phyloP scores from a whole-genome alignment of 371 early-diverging fungal genomes.

The Mortierella sp. region DNA sequence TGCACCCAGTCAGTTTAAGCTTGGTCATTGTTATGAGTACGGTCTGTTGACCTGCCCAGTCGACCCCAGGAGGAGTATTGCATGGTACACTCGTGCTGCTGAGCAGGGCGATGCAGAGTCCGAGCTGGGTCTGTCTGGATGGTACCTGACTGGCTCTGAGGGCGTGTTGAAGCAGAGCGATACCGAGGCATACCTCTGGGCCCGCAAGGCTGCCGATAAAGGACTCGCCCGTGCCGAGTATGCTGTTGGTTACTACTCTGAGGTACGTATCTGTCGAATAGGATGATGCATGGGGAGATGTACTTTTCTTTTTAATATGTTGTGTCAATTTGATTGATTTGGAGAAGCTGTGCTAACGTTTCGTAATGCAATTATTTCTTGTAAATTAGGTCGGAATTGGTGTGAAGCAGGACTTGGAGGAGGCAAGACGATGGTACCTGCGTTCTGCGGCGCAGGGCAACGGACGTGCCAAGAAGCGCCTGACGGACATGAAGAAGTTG shows the following conservation, averaged over 20 bases:
- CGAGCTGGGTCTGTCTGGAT: constrained; percentile 89
- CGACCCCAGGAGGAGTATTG: constrained; percentile 92
- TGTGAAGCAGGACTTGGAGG: constrained; percentile 73
- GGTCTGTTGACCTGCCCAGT: constrained; percentile 90
- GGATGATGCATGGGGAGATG: not conserved
- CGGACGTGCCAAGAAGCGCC: constrained; percentile 78
- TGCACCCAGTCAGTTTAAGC: constrained; percentile 92
- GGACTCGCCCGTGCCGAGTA: constrained; percentile 90
- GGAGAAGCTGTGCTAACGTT: not conserved
- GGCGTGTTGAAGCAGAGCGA: constrained; percentile 85
- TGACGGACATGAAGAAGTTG: constrained; percentile 79
- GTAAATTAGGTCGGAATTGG: constrained; percentile 77
- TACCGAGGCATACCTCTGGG: constrained; percentile 90
- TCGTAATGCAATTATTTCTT: not conserved
- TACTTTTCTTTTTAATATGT: not conserved
- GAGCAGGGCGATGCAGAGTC: constrained; percentile 88
- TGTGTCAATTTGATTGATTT: too few relatives aligned
- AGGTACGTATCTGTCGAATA: constrained; percentile 48
- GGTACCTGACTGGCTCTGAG: constrained; percentile 92
- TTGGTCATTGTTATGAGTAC: constrained; percentile 96
- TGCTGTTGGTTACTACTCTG: constrained; percentile 89
- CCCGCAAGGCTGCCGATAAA: constrained; percentile 87
- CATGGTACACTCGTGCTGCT: constrained; percentile 96
- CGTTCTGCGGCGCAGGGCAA: constrained; percentile 84
- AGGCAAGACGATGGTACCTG: constrained; percentile 84